Base-by-base conservation (phyloP, 2,329 filamentous ascomycete species). In the Monosporascus cannonballus region DNA sequence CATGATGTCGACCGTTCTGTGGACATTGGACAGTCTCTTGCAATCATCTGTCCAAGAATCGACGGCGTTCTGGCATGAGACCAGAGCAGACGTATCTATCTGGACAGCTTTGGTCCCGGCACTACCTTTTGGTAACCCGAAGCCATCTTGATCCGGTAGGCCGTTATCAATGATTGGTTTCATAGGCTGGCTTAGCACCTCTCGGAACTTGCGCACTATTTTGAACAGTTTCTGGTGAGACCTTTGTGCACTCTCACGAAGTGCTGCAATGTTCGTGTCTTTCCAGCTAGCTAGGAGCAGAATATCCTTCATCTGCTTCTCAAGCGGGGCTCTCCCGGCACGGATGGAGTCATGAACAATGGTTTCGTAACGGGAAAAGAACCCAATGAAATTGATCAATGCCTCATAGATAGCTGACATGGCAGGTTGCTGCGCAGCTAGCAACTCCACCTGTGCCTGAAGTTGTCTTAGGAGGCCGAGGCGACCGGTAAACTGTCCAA, bases 281-380 rank as follows among this genome's bases (percentile, higher is more conserved):
- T 96, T 96, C 95, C 95, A 99, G 69, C 91, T 96, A 7, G 92
- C 91, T 61, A 99, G 76, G 50, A 96, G 83, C 17, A 99, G 80
- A n/a, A 96, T 85, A 61, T 97, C 89, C 67, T 88, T 93, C 79
- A 97, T 90, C 53, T 90, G 85, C 70, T 91, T 96, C 68, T 97
- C 93, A n/a, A 97, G 78, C 0, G 80, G 77, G 6, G 77, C 74
- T 51, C 90, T 83, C n/a, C 86, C 88, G 45, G 81, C 82, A 20
- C 73, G 73, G 37, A 96, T 78, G 1, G 77, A 72, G 56, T 90
- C 85, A 14, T 78, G 72, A 7, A 92, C 82, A 5, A 80, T 73
- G 53, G 77, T 75, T 64, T 87, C 81, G 62, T 89, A 96, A 34
- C 89, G 83, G 36, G 76, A 71, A 68, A 89, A 95, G 66, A 90